Percentiles rank a stretch among this genome's conserved stretches.
These are phyloP conservation scores for Trichoderma endophyticum DNA, from an alignment of 2,329 filamentous ascomycete species.

Conservation along the genomic window DNA sequence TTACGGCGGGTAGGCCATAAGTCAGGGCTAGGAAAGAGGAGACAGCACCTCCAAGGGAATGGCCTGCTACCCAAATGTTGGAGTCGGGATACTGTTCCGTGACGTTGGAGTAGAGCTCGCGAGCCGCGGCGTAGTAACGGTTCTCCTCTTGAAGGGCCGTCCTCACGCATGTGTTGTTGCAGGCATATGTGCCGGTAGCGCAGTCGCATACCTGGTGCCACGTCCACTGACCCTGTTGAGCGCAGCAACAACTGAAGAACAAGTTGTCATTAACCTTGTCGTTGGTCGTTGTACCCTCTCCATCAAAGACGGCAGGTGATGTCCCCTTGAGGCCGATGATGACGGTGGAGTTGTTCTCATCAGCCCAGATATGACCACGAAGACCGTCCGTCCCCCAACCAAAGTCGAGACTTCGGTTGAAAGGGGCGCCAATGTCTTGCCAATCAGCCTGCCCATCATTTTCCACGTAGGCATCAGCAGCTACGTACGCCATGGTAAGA, in stretches of 20 bases:
- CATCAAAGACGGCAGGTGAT: constrained; percentile 85
- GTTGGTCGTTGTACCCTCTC: constrained; percentile 93
- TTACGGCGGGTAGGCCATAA: constrained; percentile 85
- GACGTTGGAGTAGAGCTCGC: constrained; percentile 89
- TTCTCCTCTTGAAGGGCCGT: constrained; percentile 76
- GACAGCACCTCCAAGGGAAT: constrained; percentile 88
- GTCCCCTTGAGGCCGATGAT: constrained; percentile 94
- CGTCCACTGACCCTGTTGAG: constrained; percentile 82
- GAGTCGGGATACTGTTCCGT: constrained; percentile 82
- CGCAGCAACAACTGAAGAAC: constrained; percentile 97
- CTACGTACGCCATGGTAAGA: constrained; percentile 80
- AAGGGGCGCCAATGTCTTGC: constrained; percentile 74
- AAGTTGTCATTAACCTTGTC: constrained; percentile 98
- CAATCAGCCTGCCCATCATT: constrained; percentile 71
- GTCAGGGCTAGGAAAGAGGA: constrained; percentile 86
- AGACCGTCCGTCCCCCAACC: constrained; percentile 90
- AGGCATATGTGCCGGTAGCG: constrained; percentile 79
- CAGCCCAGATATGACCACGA: constrained; percentile 87
- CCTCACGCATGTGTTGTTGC: constrained; percentile 86
- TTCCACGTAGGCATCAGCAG: constrained; percentile 82
- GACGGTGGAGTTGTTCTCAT: constrained; percentile 79
- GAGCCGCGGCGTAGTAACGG: constrained; percentile 84
- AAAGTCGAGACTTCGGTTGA: constrained; percentile 85
- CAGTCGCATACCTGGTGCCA: constrained; percentile 95
- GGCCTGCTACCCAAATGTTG: constrained; percentile 84